Evolutionary conservation across 352 stramenopile genomes (phyloP).

Genomic region (Globisporangium nagaii): DNA sequence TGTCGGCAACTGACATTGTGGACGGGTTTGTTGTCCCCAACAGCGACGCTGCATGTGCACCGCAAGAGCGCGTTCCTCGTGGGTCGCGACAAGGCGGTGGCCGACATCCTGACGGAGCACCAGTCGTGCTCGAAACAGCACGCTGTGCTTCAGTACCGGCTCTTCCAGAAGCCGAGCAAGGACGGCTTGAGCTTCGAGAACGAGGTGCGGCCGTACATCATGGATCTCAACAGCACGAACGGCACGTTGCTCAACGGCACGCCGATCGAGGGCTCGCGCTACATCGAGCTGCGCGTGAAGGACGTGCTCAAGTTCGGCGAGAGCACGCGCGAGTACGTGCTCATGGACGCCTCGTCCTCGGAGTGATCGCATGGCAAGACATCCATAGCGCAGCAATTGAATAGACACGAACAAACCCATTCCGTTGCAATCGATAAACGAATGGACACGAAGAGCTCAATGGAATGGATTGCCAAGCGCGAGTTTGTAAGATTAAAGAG

Average conservation of each 20-base stretch:
- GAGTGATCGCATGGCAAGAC: not conserved
- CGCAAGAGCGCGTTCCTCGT: constrained; percentile 94
- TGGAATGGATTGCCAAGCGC: too few species aligned
- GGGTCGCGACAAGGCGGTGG: constrained; percentile 91
- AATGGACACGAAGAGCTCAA: too few species aligned
- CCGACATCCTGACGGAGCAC: constrained; percentile 94
- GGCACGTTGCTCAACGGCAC: constrained; percentile 97
- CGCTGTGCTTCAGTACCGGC: constrained; percentile 94
- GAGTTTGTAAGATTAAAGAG: too few species aligned
- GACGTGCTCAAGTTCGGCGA: constrained; percentile 96
- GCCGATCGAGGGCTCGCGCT: constrained; percentile 90
- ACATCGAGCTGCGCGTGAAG: constrained; percentile 94
- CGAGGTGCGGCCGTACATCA: constrained; percentile 92
- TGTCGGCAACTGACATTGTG: not conserved
- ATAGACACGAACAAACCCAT: not conserved
- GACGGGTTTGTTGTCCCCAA: constrained; percentile 18
- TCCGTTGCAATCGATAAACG: too few species aligned
- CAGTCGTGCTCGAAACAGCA: constrained; percentile 96
- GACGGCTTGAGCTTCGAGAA: constrained; percentile 54
- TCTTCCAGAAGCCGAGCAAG: constrained; percentile 63
- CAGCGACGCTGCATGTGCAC: constrained; percentile 93
- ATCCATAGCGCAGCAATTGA: not conserved
- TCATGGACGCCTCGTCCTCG: constrained; percentile 67
- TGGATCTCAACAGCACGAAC: constrained; percentile 98
- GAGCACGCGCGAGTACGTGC: constrained; percentile 97